phyloP scores from a whole-genome alignment of 2,329 filamentous ascomycete genomes.

The Xylaria sp. region DNA sequence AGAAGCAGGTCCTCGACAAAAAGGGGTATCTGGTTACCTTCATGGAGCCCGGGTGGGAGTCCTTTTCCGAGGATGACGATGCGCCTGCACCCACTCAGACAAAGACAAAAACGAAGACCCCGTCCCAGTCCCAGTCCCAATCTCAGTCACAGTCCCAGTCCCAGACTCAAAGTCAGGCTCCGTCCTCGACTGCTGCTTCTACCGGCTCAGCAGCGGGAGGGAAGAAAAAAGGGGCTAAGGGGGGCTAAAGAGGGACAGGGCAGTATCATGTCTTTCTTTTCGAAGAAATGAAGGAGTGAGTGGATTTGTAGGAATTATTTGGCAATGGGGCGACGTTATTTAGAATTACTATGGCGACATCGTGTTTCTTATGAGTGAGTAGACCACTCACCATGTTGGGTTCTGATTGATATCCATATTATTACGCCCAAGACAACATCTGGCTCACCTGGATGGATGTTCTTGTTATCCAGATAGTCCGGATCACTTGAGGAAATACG shows the following conservation, averaged over 20 bases:
- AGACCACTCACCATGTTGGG: too few species aligned
- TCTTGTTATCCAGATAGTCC: too few species aligned
- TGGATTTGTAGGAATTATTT: background rate
- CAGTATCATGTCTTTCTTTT: conserved; percentile 35
- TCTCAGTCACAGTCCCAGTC: too few species aligned
- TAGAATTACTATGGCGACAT: too few species aligned
- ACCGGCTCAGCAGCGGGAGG: conserved; percentile 19
- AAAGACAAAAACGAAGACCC: too few species aligned
- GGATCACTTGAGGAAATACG: too few species aligned
- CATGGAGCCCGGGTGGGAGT: conserved; percentile 33
- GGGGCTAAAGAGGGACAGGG: conserved; percentile 27
- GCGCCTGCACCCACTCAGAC: conserved; percentile 1
- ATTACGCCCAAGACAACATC: too few species aligned
- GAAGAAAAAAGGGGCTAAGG: conserved; percentile 28
- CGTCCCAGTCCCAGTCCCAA: too few species aligned
- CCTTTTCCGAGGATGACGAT: conserved; percentile 34
- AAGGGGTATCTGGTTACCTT: conserved; percentile 34
- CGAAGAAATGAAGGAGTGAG: conserved; percentile 27
- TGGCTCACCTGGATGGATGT: too few species aligned
- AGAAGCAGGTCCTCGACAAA: conserved; percentile 34
- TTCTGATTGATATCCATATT: too few species aligned
- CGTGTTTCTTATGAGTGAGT: too few species aligned
- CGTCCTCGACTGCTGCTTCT: conserved; percentile 20
- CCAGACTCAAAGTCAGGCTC: background rate
- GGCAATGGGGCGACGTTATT: too few species aligned